Conservation (phyloP, 176 grass and related monocot species). For the Musa acuminata region DNA sequence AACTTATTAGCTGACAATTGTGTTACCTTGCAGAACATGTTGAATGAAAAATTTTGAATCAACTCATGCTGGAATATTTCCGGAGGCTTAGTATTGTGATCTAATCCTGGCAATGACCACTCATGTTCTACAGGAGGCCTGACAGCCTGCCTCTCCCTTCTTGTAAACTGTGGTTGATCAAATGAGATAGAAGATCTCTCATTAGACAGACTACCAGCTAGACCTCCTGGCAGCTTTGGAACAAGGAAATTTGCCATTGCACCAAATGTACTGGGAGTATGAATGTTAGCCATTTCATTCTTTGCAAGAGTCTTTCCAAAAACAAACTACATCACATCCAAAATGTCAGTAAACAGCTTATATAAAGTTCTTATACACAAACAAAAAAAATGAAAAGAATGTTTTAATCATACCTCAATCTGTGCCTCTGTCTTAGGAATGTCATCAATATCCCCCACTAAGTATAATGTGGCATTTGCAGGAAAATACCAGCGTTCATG, state of each 20-base stretch:
- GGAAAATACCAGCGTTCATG: constrained; percentile 98
- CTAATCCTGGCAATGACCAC: constrained; percentile 67
- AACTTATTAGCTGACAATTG: background rate
- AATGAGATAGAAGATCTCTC: constrained; percentile 37
- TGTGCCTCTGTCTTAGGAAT: constrained; percentile 58
- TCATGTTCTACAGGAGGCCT: constrained; percentile 92
- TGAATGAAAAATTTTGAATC: constrained; percentile 91
- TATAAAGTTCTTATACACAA: constrained; percentile 3
- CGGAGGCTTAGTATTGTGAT: constrained; percentile 45
- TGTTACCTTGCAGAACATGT: constrained; percentile 98
- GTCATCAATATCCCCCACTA: constrained; percentile 81
- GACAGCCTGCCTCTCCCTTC: constrained; percentile 66
- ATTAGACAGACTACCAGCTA: constrained; percentile 47
- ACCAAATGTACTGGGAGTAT: constrained; percentile 49
- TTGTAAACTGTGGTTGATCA: constrained; percentile 42
- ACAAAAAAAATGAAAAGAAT: constrained; percentile 1
- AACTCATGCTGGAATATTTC: constrained; percentile 97
- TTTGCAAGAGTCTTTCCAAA: constrained; percentile 50
- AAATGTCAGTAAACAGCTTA: background rate
- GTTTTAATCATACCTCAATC: constrained; percentile 48
- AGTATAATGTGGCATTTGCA: constrained; percentile 94
- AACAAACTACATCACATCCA: constrained; percentile 43
- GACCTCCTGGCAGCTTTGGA: constrained; percentile 63
- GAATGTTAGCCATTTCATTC: constrained; percentile 28
- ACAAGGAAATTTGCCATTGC: constrained; percentile 86